A percentile compares a stretch with the other conserved stretches of the same genome.
phyloP scores from a whole-genome alignment of 345 rosid genomes.

The Camelina laxa region DNA sequence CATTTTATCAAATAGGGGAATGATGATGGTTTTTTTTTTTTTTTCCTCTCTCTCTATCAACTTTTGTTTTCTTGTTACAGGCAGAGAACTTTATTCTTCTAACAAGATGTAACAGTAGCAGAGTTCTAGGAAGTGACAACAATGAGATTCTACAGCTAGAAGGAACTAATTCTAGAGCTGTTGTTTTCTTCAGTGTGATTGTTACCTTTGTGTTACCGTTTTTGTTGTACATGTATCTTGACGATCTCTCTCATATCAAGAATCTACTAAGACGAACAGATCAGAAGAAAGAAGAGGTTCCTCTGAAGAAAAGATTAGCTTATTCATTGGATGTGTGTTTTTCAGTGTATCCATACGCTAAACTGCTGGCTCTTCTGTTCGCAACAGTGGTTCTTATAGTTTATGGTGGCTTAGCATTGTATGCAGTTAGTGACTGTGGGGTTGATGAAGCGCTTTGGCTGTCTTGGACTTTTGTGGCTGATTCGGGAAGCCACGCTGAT shows the following conservation, averaged over 20 bases:
- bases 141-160: slow-evolving; percentile 44
- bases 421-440: slow-evolving; percentile 80
- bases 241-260: slow-evolving; percentile 66
- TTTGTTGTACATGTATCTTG: slow-evolving; percentile 72
- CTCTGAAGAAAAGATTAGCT: slow-evolving; percentile 87
- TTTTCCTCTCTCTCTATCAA: too few relatives aligned
- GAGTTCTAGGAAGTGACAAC: slow-evolving; percentile 39
- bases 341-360: slow-evolving; percentile 87
- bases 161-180: slow-evolving; percentile 59
- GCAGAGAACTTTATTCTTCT: slow-evolving; percentile 62
- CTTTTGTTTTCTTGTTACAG: slow-evolving; percentile 52
- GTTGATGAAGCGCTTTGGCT: slow-evolving; percentile 91
- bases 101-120: slow-evolving; percentile 50
- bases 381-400: slow-evolving; percentile 82
- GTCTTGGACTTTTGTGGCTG: slow-evolving; percentile 93
- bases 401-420: slow-evolving; percentile 84
- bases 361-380: slow-evolving; percentile 85
- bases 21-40: not conserved
- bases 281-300: slow-evolving; percentile 71
- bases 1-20: not conserved
- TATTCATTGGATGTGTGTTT: slow-evolving; percentile 88
- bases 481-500: slow-evolving; percentile 91
- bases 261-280: slow-evolving; percentile 52
- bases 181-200: slow-evolving; percentile 64
- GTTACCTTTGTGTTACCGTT: slow-evolving; percentile 65